Base-by-base conservation (phyloP, 345 rosid species). In the Acer campestre region DNA sequence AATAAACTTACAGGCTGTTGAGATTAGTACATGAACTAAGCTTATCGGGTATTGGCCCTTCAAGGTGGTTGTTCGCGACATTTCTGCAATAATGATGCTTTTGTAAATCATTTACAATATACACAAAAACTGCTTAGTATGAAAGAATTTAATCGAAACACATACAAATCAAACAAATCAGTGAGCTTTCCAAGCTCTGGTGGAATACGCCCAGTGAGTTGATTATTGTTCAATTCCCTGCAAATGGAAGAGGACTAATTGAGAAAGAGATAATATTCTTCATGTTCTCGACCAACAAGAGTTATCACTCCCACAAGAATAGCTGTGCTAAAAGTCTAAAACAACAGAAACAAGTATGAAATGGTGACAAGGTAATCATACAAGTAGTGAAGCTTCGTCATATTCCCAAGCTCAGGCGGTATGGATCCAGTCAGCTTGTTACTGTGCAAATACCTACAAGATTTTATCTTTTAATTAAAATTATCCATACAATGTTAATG, bases 301-400 rank as follows among this genome's bases (percentile, higher is more conserved):
- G 51, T 42, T 20, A 22, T 13, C 46, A 53, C 48, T n/a, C 31
- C 10, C 13, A 56, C 40, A 48, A 49, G 31, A 6, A 74, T 17
- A 31, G 71, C n/a, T 20, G 20, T n/a, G 65, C 16, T 31, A 38
- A 1, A 4, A 4, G 14, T 51, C 38, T 4, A 53, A 13, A 55
- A 20, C 7, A 20, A 63, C 25, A 6, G 61, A 46, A 29, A 59
- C 46, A 67, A 70, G 53, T 20, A 6, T 27, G 55, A 61, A 55
- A 46, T 16, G 13, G 25, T 14, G 62, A 23, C 23, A 66, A 59
- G 38, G 63, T 27, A 68, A 10, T 42, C 88, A 1, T 90, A 96
- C 99, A 96, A 78, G 91, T 96, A 96, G 82, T 92, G 97, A 73
- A 96, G 97, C 82, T 88, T 92, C 13, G 98, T 88, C 99, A 96